A percentile compares a stretch with the other conserved stretches of the same genome.
phyloP scores from a whole-genome alignment of 2,329 filamentous ascomycete species.

The Aspergillus sp. region DNA sequence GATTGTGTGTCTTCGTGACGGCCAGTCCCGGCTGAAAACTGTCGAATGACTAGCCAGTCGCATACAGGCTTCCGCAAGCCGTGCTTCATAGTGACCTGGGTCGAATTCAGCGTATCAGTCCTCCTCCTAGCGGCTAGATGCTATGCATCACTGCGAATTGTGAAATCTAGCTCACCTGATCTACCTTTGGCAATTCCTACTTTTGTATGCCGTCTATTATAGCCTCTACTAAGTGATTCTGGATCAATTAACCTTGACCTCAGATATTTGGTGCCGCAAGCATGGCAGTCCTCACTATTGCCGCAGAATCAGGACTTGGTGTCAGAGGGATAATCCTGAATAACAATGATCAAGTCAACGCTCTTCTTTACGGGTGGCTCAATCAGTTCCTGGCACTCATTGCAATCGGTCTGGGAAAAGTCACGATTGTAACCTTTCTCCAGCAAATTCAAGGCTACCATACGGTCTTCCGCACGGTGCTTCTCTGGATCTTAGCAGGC shows the following conservation, averaged over 20 bases:
- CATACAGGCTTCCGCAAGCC: conserved; percentile 7
- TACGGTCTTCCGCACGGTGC: neutral
- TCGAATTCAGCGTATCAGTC: conserved; percentile 16
- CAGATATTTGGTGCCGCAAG: conserved; percentile 13
- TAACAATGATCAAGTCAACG: neutral
- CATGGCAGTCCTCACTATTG: conserved; percentile 12
- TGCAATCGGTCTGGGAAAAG: conserved; percentile 18
- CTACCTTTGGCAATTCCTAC: neutral
- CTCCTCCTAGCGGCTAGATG: conserved; percentile 18
- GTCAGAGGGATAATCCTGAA: conserved; percentile 4
- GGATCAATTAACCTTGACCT: neutral
- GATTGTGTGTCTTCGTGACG: neutral
- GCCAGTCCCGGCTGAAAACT: neutral
- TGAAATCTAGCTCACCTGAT: conserved; percentile 15
- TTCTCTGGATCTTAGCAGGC: neutral
- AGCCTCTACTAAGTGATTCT: neutral
- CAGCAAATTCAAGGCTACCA: conserved; percentile 24
- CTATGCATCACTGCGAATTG: conserved; percentile 19
- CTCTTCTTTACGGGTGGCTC: conserved; percentile 22
- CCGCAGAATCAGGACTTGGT: conserved; percentile 19
- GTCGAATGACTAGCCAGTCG: neutral
- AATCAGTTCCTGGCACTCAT: conserved; percentile 20
- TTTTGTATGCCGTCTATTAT: neutral
- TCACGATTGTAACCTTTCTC: conserved; percentile 23
- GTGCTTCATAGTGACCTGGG: conserved; percentile 16